Base-by-base conservation (phyloP, 1,139 yeast genomes). In the Hansenula lynferdii region DNA sequence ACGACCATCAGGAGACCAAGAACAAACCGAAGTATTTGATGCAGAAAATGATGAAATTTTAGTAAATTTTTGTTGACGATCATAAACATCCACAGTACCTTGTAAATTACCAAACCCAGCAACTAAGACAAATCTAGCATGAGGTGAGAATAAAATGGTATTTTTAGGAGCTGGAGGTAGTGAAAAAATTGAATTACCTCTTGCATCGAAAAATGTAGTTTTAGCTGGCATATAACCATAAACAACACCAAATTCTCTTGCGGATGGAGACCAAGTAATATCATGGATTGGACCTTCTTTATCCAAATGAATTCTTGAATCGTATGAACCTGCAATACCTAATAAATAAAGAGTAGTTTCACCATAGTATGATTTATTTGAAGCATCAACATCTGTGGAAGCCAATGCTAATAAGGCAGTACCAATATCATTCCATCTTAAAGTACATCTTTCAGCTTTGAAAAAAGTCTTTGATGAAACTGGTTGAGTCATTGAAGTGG, bases 1-100 rank as follows among this genome's bases (percentile, higher is more conserved):
- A 56, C 95, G 78, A 28, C 98, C 97, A 65, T 94, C 95, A n/a
- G 99, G 98, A 5, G 95, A 82, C 98, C 98, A 94, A 61, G 85
- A 89, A 61, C 97, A 90, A 35, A 84, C 95, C 22, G 95, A 84
- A 11, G 97, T 89, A 65, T 94, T 94, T 35, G 96, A 68, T 5
- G 97, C 98, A 58, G 86, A 89, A 58, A 92, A 85, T 26, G 87
- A 75, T 15, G 89, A 71, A 38, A 92, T 76, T 62, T 86, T 85
- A 43, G 72, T 65, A 61, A 89, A 92, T 62, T 85, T 85, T 58
- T 84, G 80, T 61, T 83, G 89, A 60, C 97, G 85, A 67, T 94
- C 98, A 59, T 90, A 83, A 45, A 94, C 84, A 58, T 94, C 97
- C 47, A 94, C 95, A 10, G 92, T 80, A 45, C 99, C 99, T 66